Conservation (phyloP, 2,329 filamentous ascomycete genomes). For the Neurospora sp. region DNA sequence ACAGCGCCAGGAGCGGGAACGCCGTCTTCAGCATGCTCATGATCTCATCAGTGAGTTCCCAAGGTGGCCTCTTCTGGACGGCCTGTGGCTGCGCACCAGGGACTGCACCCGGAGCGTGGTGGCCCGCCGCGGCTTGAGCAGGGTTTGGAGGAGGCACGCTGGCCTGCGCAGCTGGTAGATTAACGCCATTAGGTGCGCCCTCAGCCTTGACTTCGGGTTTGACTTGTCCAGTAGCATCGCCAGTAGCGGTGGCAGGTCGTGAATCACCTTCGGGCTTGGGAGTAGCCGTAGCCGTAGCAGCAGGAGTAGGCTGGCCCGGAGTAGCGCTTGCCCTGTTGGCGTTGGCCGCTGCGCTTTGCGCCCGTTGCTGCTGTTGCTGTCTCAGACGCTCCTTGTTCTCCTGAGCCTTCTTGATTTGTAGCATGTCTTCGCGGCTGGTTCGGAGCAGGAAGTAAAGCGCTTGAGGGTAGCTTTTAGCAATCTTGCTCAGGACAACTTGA, state of each 20-base stretch:
- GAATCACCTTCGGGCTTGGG: slow-evolving; percentile 30
- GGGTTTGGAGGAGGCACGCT: slow-evolving; percentile 14
- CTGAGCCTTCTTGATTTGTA: slow-evolving; percentile 80
- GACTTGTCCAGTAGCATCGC: slow-evolving; percentile 29
- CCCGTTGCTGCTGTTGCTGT: slow-evolving; percentile 25
- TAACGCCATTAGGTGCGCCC: slow-evolving; percentile 8
- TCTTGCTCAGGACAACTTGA: slow-evolving; percentile 77
- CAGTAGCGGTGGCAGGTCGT: slow-evolving; percentile 42
- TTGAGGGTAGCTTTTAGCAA: slow-evolving; percentile 93
- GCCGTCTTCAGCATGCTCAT: slow-evolving; percentile 93
- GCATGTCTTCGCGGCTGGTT: slow-evolving; percentile 89
- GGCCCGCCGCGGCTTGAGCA: slow-evolving; percentile 11
- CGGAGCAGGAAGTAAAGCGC: slow-evolving; percentile 91
- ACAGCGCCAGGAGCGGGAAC: slow-evolving; percentile 87
- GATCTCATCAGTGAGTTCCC: slow-evolving; percentile 94
- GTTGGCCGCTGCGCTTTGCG: slow-evolving; percentile 36
- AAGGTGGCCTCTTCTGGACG: slow-evolving; percentile 65
- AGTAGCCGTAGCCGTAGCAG: slow-evolving; percentile 18
- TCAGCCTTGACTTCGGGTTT: slow-evolving; percentile 31
- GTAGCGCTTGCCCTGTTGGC: slow-evolving; percentile 22
- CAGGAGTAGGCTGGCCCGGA: neutral
- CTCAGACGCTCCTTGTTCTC: slow-evolving; percentile 55
- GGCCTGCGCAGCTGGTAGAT: slow-evolving; percentile 12
- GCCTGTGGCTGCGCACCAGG: slow-evolving; percentile 17
- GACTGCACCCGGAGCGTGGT: neutral